phyloP scores from a whole-genome alignment of 805 yeast genomes.

The Yarrowia keelungensis region DNA sequence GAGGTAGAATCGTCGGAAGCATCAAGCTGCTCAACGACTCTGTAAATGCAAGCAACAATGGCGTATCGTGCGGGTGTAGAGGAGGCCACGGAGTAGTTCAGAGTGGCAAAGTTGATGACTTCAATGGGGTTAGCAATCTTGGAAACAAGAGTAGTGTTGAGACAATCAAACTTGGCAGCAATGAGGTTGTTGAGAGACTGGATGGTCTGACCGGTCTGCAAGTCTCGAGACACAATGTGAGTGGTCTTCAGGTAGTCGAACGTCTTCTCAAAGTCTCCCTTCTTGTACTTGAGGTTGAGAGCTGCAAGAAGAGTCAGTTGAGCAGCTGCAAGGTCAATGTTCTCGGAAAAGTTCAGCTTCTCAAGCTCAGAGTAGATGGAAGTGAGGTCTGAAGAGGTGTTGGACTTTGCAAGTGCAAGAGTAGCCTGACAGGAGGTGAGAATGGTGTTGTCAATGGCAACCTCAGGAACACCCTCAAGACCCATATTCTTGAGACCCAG shows the following conservation, averaged over 20 bases:
- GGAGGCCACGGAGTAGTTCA: conserved; percentile 34
- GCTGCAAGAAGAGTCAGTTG: conserved; percentile 32
- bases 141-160: conserved; percentile 12
- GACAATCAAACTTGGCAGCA: conserved; percentile 30
- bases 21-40: conserved; percentile 13
- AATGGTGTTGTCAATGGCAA: neutral
- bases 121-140: conserved; percentile 1
- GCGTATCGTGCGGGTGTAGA: conserved; percentile 12
- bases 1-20: neutral
- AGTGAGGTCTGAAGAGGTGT: neutral
- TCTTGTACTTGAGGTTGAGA: conserved; percentile 4
- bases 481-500: conserved; percentile 21
- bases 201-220: neutral
- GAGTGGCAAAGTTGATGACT: conserved; percentile 18
- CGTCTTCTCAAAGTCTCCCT: conserved; percentile 14
- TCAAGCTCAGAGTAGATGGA: neutral
- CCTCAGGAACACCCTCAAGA: conserved; percentile 8
- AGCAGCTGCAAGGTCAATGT: conserved; percentile 17
- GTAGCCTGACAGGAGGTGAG: conserved; percentile 15
- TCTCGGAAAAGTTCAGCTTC: conserved; percentile 8
- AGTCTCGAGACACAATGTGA: conserved; percentile 11
- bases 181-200: conserved; percentile 1
- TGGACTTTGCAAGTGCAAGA: conserved; percentile 10
- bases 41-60: conserved; percentile 21
- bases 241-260: conserved; percentile 7